These are phyloP conservation scores for Ceratobasidium sp. DNA, from an alignment of 1,284 basidiomycete genomes.

Conservation along the genomic window DNA sequence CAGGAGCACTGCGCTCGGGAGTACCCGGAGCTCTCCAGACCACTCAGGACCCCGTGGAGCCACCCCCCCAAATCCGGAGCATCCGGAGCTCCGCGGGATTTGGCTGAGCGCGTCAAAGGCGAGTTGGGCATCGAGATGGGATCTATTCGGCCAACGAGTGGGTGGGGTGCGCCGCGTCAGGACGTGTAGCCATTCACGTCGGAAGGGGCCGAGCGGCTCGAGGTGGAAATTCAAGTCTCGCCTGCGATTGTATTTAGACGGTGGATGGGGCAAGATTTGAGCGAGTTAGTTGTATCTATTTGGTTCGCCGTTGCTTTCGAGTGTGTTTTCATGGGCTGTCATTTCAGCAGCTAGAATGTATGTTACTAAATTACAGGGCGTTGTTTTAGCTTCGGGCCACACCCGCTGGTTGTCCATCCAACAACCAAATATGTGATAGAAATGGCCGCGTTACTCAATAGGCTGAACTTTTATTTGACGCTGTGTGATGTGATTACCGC, in stretches of 20 bases:
- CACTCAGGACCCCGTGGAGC: too few species aligned
- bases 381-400: not conserved
- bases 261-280: not conserved
- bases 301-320: not conserved
- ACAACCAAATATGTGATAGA: not conserved
- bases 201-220: not conserved
- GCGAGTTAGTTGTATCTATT: not conserved
- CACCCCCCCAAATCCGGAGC: too few species aligned
- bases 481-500: not conserved
- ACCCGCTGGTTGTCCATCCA: not conserved
- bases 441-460: too few species aligned
- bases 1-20: too few species aligned
- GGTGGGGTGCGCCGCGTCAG: not conserved
- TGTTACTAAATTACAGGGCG: not conserved
- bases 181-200: not conserved
- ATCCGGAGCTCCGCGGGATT: too few species aligned
- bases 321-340: not conserved
- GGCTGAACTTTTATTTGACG: too few species aligned
- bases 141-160: slow-evolving; percentile 11
- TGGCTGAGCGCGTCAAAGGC: too few species aligned
- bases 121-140: slow-evolving; percentile 25
- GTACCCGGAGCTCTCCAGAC: too few species aligned
- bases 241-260: not conserved
- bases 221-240: not conserved
- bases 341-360: not conserved